Evolutionary conservation across 208 protist genomes (phyloP), one percentile per base, ranked within the genome.

Genomic region (Endotrypanum monterogeii): DNA sequence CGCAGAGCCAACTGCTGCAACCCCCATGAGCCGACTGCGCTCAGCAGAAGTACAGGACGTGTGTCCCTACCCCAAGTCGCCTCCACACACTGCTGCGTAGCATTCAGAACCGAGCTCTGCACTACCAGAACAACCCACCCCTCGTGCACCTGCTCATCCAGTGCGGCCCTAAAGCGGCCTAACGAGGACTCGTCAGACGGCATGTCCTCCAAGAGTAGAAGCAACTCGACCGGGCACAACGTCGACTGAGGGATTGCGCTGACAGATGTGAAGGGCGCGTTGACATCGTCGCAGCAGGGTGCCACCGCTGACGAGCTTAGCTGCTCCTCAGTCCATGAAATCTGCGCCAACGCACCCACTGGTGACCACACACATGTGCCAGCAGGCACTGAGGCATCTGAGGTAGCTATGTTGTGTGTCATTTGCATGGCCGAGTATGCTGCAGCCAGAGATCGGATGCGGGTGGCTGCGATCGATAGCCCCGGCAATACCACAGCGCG

Each of bases 1-100:
- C 82, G 73, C 71, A 93, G 51, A 16, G 81, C 72, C 35, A 95
- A 78, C 73, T 90, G 83, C 62, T 66, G 82, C 63, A 93, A 69
- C 7, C 69, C 80, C 75, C 80, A 83, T 55, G 79, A 70, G 11
- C 88, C 90, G 32, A 95, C 79, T 1, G 84, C 67, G 32, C 76
- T 75, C 41, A 87, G 74, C 32, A 93, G 56, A 8, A 95, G 50
- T 44, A 91, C 82, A 32, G 78, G 76, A 32, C 84, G 78, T 44
- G 8, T n/a, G 18, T 76, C 61, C 20, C 65, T 76, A 52, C 84
- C 85, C 87, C 81, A 95, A 32, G 62, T 32, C 8, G 25, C 37
- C 71, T 89, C 82, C 37, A 93, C 71, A 54, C n/a, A 67, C 35
- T 71, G 58, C 46, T 82, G 60, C 28, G 80, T 67, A 8, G 54